Base-by-base conservation (phyloP, 495 filamentous ascomycete species). In the Recurvomyces mirabilis region DNA sequence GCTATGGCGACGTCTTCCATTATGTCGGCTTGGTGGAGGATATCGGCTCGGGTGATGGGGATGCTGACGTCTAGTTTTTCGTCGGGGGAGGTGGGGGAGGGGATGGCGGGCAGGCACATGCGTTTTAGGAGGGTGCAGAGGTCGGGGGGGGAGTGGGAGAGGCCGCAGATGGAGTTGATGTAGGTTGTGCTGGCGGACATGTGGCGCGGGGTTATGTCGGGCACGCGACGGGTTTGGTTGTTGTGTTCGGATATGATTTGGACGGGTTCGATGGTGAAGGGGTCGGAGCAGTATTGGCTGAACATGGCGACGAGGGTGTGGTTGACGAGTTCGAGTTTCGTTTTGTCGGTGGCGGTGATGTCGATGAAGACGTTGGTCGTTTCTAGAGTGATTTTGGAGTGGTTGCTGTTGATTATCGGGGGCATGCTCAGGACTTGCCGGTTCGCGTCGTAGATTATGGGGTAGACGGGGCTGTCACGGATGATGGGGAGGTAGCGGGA, bases 1-100 rank as follows among this genome's bases (percentile, higher is more conserved):
- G 84, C 84, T 47, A 98, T 86, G 14, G 87, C 91, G 14, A 91
- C 78, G 63, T 99, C 91, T 65, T 99, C 91, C 91, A 99, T 96
- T 55, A 99, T 85, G 61, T 99, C 91, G 51, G 84, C 87, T 60
- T 94, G 80, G 65, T 98, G 91, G 14, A 98, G 75, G 15, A 98
- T 81, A 63, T 98, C 91, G 7, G 89, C 88, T 19, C 91, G 78
- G 30, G 84, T 95, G 21, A 87, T 76, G 55, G 83, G 91, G 30
- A 96, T 72, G 24, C 77, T 71, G 18, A 95, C 79, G 44, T 88
- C 78, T 51, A 96, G 73, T 28, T 82, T 59, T n/a, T n/a, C n/a
- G 49, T 83, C 45, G 3, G 14, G 3, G 26, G 40, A 35, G 12
- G 70, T 59, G 17, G 60, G 57, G 0, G 86, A 88, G 14, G 89